phyloP scores from a whole-genome alignment of 805 yeast genomes.

The Lipomyces chichibuensis region DNA sequence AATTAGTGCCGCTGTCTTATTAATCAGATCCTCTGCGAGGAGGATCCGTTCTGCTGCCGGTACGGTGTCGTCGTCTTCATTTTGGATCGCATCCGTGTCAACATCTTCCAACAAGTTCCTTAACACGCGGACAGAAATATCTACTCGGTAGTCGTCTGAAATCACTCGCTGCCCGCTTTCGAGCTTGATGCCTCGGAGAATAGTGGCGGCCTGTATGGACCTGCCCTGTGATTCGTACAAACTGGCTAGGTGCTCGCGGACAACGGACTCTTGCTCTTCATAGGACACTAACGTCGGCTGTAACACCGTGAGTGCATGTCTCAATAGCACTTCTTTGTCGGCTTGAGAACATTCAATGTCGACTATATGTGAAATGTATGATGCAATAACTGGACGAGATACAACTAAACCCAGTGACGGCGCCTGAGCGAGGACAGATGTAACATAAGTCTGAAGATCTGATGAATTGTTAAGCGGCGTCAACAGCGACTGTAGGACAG shows the following conservation, averaged over 20 bases:
- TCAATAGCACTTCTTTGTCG: conserved; percentile 12
- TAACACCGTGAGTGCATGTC: conserved; percentile 14
- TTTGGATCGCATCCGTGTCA: conserved; percentile 23
- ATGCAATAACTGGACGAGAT: conserved; percentile 27
- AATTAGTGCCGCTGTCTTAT: conserved; percentile 38
- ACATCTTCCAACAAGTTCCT: conserved; percentile 39
- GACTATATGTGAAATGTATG: conserved; percentile 15
- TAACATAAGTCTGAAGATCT: conserved; percentile 14
- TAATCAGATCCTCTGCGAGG: conserved; percentile 38
- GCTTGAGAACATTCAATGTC: neutral
- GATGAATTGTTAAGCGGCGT: conserved; percentile 6
- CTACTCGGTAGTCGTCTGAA: conserved; percentile 37
- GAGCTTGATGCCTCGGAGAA: conserved; percentile 37
- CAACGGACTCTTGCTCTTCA: conserved; percentile 38
- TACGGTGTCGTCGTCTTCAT: conserved; percentile 15
- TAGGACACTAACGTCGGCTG: conserved; percentile 36
- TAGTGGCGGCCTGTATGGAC: conserved; percentile 37
- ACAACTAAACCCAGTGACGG: conserved; percentile 28
- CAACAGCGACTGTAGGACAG: conserved; percentile 12
- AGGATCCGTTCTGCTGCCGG: conserved; percentile 25
- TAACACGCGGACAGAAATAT: conserved; percentile 38
- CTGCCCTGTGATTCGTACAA: conserved; percentile 34
- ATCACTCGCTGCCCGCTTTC: conserved; percentile 36
- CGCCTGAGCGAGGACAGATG: conserved; percentile 20
- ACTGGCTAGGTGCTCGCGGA: conserved; percentile 39